Percentiles rank a stretch among this genome's conserved stretches.
Conservation (phyloP, 2,329 filamentous ascomycete species). For the Fusarium marasasianum region DNA sequence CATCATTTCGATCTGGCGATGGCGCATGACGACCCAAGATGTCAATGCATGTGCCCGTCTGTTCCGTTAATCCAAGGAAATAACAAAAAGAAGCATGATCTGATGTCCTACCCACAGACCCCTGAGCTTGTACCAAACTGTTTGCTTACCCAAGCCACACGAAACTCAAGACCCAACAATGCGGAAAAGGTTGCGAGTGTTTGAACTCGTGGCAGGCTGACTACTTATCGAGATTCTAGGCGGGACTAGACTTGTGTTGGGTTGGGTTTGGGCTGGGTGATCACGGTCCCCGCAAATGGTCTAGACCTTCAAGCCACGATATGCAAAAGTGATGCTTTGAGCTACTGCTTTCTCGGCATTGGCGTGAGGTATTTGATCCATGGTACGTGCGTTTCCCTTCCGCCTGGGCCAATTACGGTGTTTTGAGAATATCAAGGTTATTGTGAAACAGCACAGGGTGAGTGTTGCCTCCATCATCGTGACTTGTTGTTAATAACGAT, state of each 20-base stretch:
- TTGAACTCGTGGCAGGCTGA: background rate
- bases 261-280: background rate
- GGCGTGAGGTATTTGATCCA: background rate
- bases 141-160: background rate
- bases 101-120: background rate
- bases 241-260: background rate
- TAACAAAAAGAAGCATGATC: background rate
- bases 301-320: conserved; percentile 22
- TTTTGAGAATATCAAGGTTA: background rate
- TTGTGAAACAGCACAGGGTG: background rate
- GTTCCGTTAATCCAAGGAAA: background rate
- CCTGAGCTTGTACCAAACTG: background rate
- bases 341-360: background rate
- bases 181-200: background rate
- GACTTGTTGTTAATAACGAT: background rate
- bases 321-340: background rate
- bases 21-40: no score
- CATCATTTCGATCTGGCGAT: background rate
- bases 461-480: background rate
- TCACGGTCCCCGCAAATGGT: conserved; percentile 29
- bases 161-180: background rate
- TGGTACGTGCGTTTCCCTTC: background rate
- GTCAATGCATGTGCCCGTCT: background rate
- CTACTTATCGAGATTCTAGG: conserved; percentile 2
- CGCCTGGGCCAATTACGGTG: background rate